Base-by-base conservation (phyloP, 2,329 filamentous ascomycete genomes). In the Botrytis pseudocinerea region DNA sequence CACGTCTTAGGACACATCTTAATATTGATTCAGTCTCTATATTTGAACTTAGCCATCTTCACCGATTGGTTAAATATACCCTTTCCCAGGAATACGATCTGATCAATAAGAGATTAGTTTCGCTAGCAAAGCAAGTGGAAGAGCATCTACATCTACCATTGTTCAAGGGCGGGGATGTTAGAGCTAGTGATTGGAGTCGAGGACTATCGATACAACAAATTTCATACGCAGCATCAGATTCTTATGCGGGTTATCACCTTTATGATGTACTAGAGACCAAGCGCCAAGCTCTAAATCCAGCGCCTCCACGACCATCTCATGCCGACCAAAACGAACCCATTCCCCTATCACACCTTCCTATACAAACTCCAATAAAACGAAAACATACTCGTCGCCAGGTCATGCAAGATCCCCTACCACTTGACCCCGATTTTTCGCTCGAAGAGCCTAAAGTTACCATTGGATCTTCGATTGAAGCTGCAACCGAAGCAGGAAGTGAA, bases 31-130 rank as follows among this genome's bases (percentile, higher is more conserved):
- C 90, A 1, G 86, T 85, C 68, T 92, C 92, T 0, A 83, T 93
- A 6, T 88, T 97, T 74, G 95, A 98, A 82, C 85, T 97, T 12
- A 95, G 92, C 80, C 92, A 97, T 79, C 83, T 97, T 38, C 91
- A 95, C 82, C 93, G 89, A 76, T 83, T 97, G 18, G 88, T 97
- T 75, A 94, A 90, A 74, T 91, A 89, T 79, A 89, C 88, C 0
- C 82, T 84, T 38, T 81, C 81, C 16, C 71, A 84, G 9, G 83
- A 88, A 54, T 86, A 84, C 7, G 80, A 85, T 4, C 80, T 86
- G 25, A 88, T 95, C 79, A 92, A 93, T 81, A 93, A 89, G 79
- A 85, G 81, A 69, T 82, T 90, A 9, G 90, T 95, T 16, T 85
- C 87, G 3, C 83, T 98, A 66, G 90, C 91, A 1, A 85, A 82